These are phyloP conservation scores for Posidonia oceanica DNA, from an alignment of 116 monocot species.

Conservation along the genomic window DNA sequence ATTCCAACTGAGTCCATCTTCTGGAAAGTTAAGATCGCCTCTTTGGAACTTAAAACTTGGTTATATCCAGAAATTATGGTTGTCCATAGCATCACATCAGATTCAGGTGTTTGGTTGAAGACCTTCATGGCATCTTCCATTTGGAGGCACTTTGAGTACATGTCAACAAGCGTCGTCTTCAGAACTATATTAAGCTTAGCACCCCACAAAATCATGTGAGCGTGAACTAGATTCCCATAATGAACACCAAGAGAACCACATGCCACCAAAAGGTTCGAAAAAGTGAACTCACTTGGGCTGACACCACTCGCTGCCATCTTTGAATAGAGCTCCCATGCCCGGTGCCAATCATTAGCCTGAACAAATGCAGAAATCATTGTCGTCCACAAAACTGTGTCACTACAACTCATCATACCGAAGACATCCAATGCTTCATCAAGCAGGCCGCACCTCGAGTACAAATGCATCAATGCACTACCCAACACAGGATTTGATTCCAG, in stretches of 20 bases:
- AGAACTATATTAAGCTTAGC: slow-evolving; percentile 41
- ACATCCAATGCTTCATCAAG: slow-evolving; percentile 19
- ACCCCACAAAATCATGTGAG: slow-evolving; percentile 43
- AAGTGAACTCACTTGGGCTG: slow-evolving; percentile 61
- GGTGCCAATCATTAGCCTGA: slow-evolving; percentile 24
- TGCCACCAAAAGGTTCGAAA: slow-evolving; percentile 38
- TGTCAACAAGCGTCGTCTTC: slow-evolving; percentile 72
- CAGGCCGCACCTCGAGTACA: slow-evolving; percentile 32
- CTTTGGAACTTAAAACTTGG: slow-evolving; percentile 10
- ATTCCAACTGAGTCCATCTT: slow-evolving; percentile 31
- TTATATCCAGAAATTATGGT: slow-evolving; percentile 49
- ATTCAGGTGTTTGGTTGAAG: slow-evolving; percentile 30
- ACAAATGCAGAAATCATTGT: slow-evolving; percentile 53
- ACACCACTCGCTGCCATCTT: slow-evolving; percentile 28
- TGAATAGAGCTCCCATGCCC: slow-evolving; percentile 28
- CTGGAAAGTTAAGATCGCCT: slow-evolving; percentile 31
- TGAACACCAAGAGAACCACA: slow-evolving; percentile 22
- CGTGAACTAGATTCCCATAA: slow-evolving; percentile 38
- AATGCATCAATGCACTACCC: slow-evolving; percentile 29
- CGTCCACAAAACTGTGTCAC: slow-evolving; percentile 61
- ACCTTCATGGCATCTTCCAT: slow-evolving; percentile 39
- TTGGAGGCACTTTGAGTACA: slow-evolving; percentile 41
- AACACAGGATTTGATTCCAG: slow-evolving; percentile 25
- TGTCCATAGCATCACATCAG: slow-evolving; percentile 56
- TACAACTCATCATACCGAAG: slow-evolving; percentile 21